Conservation (phyloP, 106 monocot genomes). For the Dioscorea alata region DNA sequence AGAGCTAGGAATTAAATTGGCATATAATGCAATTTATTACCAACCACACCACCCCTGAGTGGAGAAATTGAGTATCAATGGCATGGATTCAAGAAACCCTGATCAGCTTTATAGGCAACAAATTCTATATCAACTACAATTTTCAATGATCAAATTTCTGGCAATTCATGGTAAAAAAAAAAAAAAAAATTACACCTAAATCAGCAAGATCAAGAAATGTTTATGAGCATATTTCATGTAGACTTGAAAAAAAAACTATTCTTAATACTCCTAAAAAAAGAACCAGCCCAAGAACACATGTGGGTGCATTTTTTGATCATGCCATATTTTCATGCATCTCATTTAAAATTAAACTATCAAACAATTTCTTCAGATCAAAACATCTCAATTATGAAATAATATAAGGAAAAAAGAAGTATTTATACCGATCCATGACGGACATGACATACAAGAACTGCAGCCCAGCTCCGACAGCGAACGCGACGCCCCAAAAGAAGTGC, state of each 20-base stretch:
- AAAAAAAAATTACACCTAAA: not conserved
- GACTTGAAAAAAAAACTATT: too few species aligned
- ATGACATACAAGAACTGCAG: slow-evolving; percentile 88
- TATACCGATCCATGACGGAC: slow-evolving; percentile 89
- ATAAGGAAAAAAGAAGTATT: not conserved
- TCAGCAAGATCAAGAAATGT: not conserved
- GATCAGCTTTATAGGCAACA: too few species aligned
- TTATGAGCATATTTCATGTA: not conserved
- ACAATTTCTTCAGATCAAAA: not conserved
- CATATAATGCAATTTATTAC: too few species aligned
- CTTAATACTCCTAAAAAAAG: not conserved
- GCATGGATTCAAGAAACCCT: too few species aligned
- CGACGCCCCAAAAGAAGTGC: slow-evolving; percentile 88
- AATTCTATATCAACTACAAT: too few species aligned
- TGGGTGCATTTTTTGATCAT: not conserved
- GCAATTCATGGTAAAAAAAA: not conserved
- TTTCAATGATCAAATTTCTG: too few species aligned
- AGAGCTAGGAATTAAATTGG: too few species aligned
- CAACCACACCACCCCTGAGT: too few species aligned
- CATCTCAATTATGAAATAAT: not conserved
- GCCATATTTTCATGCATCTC: too few species aligned
- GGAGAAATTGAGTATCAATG: too few species aligned
- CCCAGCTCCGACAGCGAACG: slow-evolving; percentile 73
- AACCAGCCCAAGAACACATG: not conserved
- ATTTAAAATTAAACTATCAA: not conserved